These are phyloP conservation scores for Chernovozyma aurita DNA, from an alignment of 1,139 yeast genomes.

Conservation along the genomic window DNA sequence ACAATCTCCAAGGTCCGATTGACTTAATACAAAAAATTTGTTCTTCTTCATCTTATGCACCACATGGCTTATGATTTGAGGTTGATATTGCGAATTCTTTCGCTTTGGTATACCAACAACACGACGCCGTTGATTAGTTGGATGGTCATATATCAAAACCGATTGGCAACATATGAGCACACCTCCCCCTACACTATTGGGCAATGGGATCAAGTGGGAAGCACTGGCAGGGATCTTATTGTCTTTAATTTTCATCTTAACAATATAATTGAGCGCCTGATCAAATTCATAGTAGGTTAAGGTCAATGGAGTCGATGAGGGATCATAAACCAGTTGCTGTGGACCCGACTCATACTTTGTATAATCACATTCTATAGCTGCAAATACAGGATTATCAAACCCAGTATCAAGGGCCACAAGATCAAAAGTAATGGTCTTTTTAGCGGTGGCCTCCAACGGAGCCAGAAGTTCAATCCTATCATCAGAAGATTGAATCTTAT, in stretches of 20 bases:
- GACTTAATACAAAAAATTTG: conserved; percentile 68
- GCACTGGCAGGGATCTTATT: conserved; percentile 30
- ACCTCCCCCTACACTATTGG: conserved; percentile 30
- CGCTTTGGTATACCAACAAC: conserved; percentile 43
- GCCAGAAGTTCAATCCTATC: conserved; percentile 52
- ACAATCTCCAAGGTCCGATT: conserved; percentile 71
- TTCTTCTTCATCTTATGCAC: conserved; percentile 59
- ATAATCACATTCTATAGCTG: conserved; percentile 67
- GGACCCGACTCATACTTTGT: conserved; percentile 9
- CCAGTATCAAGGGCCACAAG: conserved; percentile 67
- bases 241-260: conserved; percentile 39
- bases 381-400: conserved; percentile 79
- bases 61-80: conserved; percentile 50
- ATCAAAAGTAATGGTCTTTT: conserved; percentile 49
- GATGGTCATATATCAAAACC: conserved; percentile 26
- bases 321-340: conserved; percentile 8
- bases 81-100: conserved; percentile 4
- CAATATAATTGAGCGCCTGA: conserved; percentile 75
- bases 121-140: conserved; percentile 11
- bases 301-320: conserved; percentile 12
- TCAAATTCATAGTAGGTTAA: conserved; percentile 78
- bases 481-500: conserved; percentile 15
- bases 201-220: conserved; percentile 29
- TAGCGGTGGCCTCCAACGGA: conserved; percentile 66
- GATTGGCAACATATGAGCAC: conserved; percentile 36